Conservation (phyloP, 352 stramenopile genomes). For the Phytophthora brassicae region DNA sequence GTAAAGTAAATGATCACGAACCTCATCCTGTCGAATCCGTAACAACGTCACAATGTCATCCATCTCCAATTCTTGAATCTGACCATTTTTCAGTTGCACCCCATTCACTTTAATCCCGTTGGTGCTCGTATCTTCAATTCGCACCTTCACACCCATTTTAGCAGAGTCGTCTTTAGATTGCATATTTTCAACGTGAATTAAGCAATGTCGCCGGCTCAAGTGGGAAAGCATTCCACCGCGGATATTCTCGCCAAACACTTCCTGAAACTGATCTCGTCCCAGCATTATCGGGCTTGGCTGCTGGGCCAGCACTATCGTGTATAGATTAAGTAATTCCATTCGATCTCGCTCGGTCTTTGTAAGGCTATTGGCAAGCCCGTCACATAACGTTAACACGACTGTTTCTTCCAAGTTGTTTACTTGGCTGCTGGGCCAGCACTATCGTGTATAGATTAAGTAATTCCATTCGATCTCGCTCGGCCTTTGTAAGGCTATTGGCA, state of each 20-base stretch:
- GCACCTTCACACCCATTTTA: conserved; percentile 41
- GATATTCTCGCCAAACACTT: conserved; percentile 73
- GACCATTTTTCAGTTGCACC: conserved; percentile 45
- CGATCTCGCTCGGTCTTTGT: conserved; percentile 42
- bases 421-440: conserved; percentile 30
- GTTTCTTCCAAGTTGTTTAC: too few relatives aligned
- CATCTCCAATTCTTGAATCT: conserved; percentile 46
- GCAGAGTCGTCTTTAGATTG: conserved; percentile 26
- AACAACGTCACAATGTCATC: conserved; percentile 63
- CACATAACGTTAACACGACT: conserved; percentile 39
- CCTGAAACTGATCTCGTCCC: conserved; percentile 58
- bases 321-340: conserved; percentile 54
- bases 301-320: conserved; percentile 39
- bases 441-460: conserved; percentile 52
- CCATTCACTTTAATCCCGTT: conserved; percentile 72
- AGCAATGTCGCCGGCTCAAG: conserved; percentile 62
- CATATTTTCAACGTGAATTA: conserved; percentile 54
- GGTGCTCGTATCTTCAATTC: conserved; percentile 73
- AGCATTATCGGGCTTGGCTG: conserved; percentile 37
- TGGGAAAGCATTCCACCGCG: conserved; percentile 50
- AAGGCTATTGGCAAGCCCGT: conserved; percentile 45
- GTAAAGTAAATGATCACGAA: conserved; percentile 23
- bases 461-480: conserved; percentile 50
- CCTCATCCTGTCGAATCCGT: conserved; percentile 46
- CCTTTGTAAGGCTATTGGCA: conserved; percentile 39